Base-by-base conservation (phyloP, 441 rosid species). In the Gossypium gossypioides region DNA sequence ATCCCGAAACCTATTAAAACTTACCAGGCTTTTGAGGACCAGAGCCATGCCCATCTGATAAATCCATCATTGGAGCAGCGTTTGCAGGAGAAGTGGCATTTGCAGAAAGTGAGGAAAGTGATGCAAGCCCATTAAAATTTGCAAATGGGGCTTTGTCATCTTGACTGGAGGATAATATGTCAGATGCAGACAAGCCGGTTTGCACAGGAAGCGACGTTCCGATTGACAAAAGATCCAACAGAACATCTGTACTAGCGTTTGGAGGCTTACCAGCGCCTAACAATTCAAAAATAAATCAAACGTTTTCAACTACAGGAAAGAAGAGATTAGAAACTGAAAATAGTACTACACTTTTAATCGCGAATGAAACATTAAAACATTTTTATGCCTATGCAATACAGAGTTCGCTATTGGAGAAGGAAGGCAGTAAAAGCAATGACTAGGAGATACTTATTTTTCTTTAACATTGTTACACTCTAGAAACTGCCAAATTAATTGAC, bases 221-320 rank as follows among this genome's bases (percentile, higher is more conserved):
- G 72, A 93, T 86, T 58, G 99, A 93, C 79, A 93, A 78, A 70
- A 93, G 88, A 86, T 90, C 98, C 73, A 93, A 75, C 52, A 96
- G 85, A 78, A 86, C 88, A 84, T 96, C 97, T 50, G 96, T 74
- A 71, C 89, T 86, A 27, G 89, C 86, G 81, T 82, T 91, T 62
- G 92, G 85, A 77, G 90, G 87, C 64, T 82, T 88, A 77, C 72
- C 85, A 63, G 80, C 56, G 46, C 85, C 99, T 92, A 72, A 56
- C n/a, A 75, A 76, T 55, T 52, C 51, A 21, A 60, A 42, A 44
- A 75, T 60, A 71, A 67, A 67, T 24, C 57, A 66, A 48, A 18
- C 10, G 0, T 22, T 44, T 46, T 46, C 16, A 66, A 66, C 7
- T 4, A 44, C 19, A 66, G 56, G 69, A 42, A 64, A 64, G 34